These are phyloP conservation scores for Rhizopogon parksii DNA, from an alignment of 1,284 basidiomycete genomes.

Conservation along the genomic window DNA sequence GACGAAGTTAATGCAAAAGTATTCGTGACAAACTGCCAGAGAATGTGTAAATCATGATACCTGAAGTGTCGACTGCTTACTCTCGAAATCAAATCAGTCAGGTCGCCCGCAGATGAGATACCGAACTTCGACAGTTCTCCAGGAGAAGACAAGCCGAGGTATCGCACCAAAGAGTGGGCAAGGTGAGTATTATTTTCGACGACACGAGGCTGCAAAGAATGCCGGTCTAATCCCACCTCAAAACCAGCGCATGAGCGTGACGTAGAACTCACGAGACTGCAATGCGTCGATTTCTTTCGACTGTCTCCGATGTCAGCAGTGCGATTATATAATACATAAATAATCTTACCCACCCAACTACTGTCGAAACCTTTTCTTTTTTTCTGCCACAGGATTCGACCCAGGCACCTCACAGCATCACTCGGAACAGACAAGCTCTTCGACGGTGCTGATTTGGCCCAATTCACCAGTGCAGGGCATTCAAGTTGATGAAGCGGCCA, in stretches of 20 bases:
- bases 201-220: slow-evolving; percentile 39
- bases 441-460: slow-evolving; percentile 45
- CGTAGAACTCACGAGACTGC: slow-evolving; percentile 61
- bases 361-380: slow-evolving; percentile 49
- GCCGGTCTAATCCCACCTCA: slow-evolving; percentile 37
- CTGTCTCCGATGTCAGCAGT: slow-evolving; percentile 32
- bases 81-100: slow-evolving; percentile 67
- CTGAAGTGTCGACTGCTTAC: slow-evolving; percentile 31
- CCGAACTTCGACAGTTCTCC: slow-evolving; percentile 52
- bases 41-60: not conserved
- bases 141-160: slow-evolving; percentile 51
- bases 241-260: not conserved
- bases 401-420: slow-evolving; percentile 73
- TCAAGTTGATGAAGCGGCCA: slow-evolving; percentile 76
- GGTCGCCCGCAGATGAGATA: slow-evolving; percentile 48
- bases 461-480: slow-evolving; percentile 61
- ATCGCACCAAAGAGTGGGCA: slow-evolving; percentile 64
- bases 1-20: slow-evolving; percentile 80
- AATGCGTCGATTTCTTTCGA: slow-evolving; percentile 58
- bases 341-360: slow-evolving; percentile 48
- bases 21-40: slow-evolving; percentile 76
- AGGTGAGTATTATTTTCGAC: slow-evolving; percentile 58
- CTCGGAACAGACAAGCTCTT: slow-evolving; percentile 47
- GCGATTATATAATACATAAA: not conserved
- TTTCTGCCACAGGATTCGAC: slow-evolving; percentile 63